Conservation (phyloP, 2,329 filamentous ascomycete genomes). For the Diaporthe vexans region DNA sequence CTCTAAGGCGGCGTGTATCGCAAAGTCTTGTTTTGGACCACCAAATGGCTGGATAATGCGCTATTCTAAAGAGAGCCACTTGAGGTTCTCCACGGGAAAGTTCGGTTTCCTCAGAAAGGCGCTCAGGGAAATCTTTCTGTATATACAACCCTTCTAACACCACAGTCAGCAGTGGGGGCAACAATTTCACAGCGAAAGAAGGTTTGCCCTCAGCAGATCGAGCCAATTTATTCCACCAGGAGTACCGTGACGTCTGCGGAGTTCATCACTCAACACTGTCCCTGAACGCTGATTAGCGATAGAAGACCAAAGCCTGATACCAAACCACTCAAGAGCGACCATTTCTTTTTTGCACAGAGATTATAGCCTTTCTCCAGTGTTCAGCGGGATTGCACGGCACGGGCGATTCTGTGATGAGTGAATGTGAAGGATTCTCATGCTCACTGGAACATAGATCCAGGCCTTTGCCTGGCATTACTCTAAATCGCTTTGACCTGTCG, state of each 20-base stretch:
- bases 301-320: not conserved
- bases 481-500: conserved; percentile 42
- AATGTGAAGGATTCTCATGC: too few relatives aligned
- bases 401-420: not conserved
- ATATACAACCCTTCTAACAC: not conserved
- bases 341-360: not conserved
- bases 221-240: too few relatives aligned
- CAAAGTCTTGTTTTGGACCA: not conserved
- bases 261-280: not conserved
- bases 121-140: not conserved
- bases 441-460: not conserved
- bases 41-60: not conserved
- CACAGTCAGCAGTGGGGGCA: not conserved
- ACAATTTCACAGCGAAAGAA: not conserved
- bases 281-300: not conserved
- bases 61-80: not conserved
- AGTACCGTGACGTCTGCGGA: too few relatives aligned
- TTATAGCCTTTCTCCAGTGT: not conserved
- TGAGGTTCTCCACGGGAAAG: not conserved
- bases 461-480: not conserved
- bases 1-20: not conserved
- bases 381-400: not conserved
- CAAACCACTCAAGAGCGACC: not conserved
- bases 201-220: not conserved
- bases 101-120: not conserved